Percentiles rank a stretch among this genome's conserved stretches.
Evolutionary conservation across 129 eudicot species (phyloP).

Genomic region (Scalesia atractyloides): DNA sequence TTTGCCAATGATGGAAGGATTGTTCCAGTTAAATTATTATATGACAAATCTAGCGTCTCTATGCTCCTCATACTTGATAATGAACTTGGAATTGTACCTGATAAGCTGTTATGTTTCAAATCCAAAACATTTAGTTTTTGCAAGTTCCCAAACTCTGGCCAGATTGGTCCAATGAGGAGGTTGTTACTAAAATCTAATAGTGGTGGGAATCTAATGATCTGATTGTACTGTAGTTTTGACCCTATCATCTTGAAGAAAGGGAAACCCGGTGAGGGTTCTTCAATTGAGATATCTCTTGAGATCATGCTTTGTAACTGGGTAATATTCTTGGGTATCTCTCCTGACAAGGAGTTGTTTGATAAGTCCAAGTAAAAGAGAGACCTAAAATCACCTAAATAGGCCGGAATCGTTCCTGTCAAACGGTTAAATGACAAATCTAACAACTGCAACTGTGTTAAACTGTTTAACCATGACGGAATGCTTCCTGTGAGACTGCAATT

Average conservation of each 20-base stretch:
- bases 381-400: background rate
- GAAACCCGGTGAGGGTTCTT: no score
- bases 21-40: constrained; percentile 41
- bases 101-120: constrained; percentile 43
- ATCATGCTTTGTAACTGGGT: no score
- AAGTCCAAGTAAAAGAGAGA: no score
- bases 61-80: constrained; percentile 48
- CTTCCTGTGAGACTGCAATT: no score
- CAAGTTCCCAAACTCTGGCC: constrained; percentile 40
- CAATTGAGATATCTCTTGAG: no score
- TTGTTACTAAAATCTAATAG: no score
- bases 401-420: constrained; percentile 50
- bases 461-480: constrained; percentile 55
- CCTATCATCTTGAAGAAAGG: no score
- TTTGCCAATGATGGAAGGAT: constrained; percentile 48
- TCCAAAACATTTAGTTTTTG: constrained; percentile 42
- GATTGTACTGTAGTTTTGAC: no score
- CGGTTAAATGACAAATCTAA: constrained; percentile 65
- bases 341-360: no score
- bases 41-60: constrained; percentile 55
- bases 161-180: no score
- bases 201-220: no score
- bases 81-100: constrained; percentile 46
- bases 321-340: no score
- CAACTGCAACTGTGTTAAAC: constrained; percentile 45